phyloP scores from a whole-genome alignment of 768 basidiomycete species.

The Leccinum fibrillosum region DNA sequence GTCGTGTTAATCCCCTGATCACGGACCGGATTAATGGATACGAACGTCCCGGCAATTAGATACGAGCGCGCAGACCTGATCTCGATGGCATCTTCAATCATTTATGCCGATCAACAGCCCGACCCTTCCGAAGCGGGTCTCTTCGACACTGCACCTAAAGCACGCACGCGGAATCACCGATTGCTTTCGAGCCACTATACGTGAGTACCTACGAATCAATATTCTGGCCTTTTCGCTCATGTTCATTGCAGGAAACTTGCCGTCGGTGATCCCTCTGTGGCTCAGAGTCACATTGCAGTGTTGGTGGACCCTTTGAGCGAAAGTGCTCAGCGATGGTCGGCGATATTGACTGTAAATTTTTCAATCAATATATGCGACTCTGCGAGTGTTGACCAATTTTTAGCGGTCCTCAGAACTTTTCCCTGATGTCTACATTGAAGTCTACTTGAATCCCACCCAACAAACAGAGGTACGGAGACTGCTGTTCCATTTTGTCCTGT shows the following conservation, averaged over 20 bases:
- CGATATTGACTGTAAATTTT: constrained; percentile 59
- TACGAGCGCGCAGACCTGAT: constrained; percentile 55
- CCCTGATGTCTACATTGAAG: constrained; percentile 62
- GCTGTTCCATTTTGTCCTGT: not conserved
- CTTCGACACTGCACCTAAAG: constrained; percentile 60
- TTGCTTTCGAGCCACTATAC: constrained; percentile 59
- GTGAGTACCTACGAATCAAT: constrained; percentile 41
- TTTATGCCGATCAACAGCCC: constrained; percentile 66
- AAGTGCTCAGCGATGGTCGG: constrained; percentile 81
- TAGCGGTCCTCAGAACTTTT: constrained; percentile 38
- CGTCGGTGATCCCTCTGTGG: constrained; percentile 63
- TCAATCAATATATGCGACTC: no score
- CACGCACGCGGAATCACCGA: constrained; percentile 60
- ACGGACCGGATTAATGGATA: not conserved
- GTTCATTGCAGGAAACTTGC: constrained; percentile 53
- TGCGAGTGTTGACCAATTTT: not conserved
- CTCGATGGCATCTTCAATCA: constrained; percentile 64
- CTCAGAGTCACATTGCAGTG: constrained; percentile 66
- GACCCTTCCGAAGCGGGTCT: constrained; percentile 72
- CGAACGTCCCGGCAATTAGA: constrained; percentile 33
- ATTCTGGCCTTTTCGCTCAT: not conserved
- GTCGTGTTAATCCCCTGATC: constrained; percentile 14
- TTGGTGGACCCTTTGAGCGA: constrained; percentile 86
- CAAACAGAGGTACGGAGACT: constrained; percentile 58
- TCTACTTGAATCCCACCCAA: constrained; percentile 74